A percentile compares a stretch with the other conserved stretches of the same genome.
Conservation (phyloP, 73 alveolate genomes). For the Stentor coeruleus region DNA sequence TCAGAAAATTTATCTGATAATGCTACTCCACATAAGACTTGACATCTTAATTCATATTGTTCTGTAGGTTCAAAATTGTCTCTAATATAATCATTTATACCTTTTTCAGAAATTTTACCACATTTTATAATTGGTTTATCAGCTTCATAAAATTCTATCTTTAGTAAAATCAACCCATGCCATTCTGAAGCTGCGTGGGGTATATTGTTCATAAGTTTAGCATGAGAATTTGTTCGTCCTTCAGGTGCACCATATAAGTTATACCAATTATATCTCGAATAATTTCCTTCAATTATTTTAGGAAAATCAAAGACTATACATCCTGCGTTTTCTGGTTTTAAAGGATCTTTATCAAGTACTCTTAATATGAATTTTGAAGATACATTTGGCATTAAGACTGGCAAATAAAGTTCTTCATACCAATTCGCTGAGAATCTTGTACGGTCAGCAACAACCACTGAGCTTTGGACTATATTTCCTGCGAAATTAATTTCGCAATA, state of each 20-base stretch:
- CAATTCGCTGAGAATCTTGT: not conserved
- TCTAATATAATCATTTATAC: not conserved
- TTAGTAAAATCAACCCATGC: constrained; percentile 15
- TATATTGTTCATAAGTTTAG: not conserved
- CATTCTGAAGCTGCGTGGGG: constrained; percentile 23
- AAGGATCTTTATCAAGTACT: not conserved
- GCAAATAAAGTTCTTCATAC: constrained; percentile 26
- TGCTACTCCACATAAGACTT: not conserved
- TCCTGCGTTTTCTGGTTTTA: constrained; percentile 13
- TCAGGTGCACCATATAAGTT: constrained; percentile 83
- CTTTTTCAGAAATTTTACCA: not conserved
- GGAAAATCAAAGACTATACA: not conserved
- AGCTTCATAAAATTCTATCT: not conserved
- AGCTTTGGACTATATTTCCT: not conserved
- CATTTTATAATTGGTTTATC: not conserved
- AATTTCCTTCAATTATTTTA: not conserved
- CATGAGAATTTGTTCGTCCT: constrained; percentile 22
- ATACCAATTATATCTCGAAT: constrained; percentile 30
- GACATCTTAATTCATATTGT: not conserved
- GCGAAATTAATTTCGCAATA: constrained; percentile 13
- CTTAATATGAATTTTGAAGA: not conserved
- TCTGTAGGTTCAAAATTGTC: not conserved
- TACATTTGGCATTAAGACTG: constrained; percentile 10
- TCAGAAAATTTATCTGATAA: not conserved
- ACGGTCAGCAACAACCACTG: not conserved